Percentiles rank a stretch among this genome's conserved stretches.
phyloP scores from a whole-genome alignment of 495 filamentous ascomycete genomes.

The Neurospora sp. region DNA sequence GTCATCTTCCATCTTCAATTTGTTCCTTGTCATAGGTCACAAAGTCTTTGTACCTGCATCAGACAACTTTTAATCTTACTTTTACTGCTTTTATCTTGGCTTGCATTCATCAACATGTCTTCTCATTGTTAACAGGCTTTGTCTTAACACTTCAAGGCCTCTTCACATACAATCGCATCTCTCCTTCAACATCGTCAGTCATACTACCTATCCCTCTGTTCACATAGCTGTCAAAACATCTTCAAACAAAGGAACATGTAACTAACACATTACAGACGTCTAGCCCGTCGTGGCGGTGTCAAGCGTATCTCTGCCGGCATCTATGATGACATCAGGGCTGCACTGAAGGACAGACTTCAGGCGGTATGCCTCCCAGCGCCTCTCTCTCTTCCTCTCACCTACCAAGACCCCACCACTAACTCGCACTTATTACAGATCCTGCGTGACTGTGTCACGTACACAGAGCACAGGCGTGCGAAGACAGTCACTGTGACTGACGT shows the following conservation, averaged over 20 bases:
- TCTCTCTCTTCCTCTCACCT: neutral
- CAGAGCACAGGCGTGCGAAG: constrained; percentile 42
- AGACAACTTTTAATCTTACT: neutral
- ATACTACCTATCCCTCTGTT: neutral
- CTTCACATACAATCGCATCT: neutral
- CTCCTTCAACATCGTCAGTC: neutral
- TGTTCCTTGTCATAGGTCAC: neutral
- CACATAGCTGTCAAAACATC: neutral
- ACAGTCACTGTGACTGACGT: constrained; percentile 59
- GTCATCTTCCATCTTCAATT: neutral
- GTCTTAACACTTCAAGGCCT: neutral
- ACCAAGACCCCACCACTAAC: neutral
- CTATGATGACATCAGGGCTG: constrained; percentile 58
- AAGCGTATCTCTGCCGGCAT: constrained; percentile 58
- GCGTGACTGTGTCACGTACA: constrained; percentile 36
- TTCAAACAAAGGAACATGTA: neutral
- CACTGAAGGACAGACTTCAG: constrained; percentile 42
- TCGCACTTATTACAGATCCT: constrained; percentile 39
- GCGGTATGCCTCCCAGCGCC: constrained; percentile 27
- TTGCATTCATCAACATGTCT: neutral
- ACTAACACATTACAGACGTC: constrained; percentile 41
- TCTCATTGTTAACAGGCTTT: neutral
- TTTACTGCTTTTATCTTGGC: neutral
- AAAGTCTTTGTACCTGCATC: neutral
- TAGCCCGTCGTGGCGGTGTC: constrained; percentile 71